These are phyloP conservation scores for Flaveria brownii DNA, from an alignment of 129 eudicot genomes.

Conservation along the genomic window DNA sequence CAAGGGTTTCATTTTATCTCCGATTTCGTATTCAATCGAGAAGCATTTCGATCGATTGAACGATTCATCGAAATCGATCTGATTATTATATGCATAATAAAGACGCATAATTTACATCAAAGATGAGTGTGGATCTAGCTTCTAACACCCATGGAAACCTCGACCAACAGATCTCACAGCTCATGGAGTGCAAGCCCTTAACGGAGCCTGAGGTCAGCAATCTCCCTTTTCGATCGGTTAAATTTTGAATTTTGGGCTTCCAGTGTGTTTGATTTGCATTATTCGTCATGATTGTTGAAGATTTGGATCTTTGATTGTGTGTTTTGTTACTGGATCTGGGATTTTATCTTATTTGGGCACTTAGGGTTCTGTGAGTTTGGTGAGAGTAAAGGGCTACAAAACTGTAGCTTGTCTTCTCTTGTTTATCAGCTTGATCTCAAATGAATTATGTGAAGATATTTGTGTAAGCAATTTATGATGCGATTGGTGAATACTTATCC, in stretches of 20 bases:
- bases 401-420: background rate
- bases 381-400: background rate
- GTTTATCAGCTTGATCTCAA: no score
- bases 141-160: slow-evolving; percentile 67
- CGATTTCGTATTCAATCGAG: no score
- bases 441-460: background rate
- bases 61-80: slow-evolving; percentile 21
- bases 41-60: background rate
- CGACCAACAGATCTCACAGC: slow-evolving; percentile 85
- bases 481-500: no score
- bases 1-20: no score
- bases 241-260: background rate
- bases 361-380: slow-evolving; percentile 19
- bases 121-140: slow-evolving; percentile 80
- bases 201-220: slow-evolving; percentile 63
- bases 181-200: slow-evolving; percentile 92
- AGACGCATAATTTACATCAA: slow-evolving; percentile 19
- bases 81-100: slow-evolving; percentile 12
- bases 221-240: background rate
- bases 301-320: slow-evolving; percentile 6
- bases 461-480: slow-evolving; percentile 3
- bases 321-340: slow-evolving; percentile 28
- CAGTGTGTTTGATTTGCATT: background rate
- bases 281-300: slow-evolving; percentile 8
- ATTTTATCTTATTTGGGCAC: slow-evolving; percentile 6